Evolutionary conservation across 2,329 filamentous ascomycete species (phyloP).

Genomic region (Colletotrichum ledebouriae): DNA sequence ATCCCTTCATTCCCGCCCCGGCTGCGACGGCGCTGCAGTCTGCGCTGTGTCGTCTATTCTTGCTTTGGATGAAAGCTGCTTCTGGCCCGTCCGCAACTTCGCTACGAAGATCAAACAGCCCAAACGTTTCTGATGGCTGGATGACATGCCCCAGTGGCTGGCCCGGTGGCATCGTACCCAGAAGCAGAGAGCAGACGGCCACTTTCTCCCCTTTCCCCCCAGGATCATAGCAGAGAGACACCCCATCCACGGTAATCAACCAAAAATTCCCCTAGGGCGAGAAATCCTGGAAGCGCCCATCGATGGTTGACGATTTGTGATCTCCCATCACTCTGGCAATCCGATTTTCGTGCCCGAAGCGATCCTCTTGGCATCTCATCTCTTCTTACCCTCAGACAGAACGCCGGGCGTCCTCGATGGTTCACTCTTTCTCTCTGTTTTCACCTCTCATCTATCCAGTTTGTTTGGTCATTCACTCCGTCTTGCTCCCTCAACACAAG

Average conservation of each 20-base stretch:
- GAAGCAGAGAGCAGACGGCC: background rate
- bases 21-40: constrained; percentile 19
- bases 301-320: constrained; percentile 17
- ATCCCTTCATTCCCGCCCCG: constrained; percentile 18
- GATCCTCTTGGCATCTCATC: constrained; percentile 40
- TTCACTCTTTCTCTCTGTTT: background rate
- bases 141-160: constrained; percentile 23
- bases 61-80: constrained; percentile 34
- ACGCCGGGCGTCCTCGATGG: constrained; percentile 11
- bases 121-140: constrained; percentile 40
- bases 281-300: background rate
- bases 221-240: no score
- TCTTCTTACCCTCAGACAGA: constrained; percentile 39
- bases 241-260: no score
- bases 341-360: constrained; percentile 35
- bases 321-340: constrained; percentile 27
- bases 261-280: no score
- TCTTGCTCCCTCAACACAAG: background rate
- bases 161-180: background rate
- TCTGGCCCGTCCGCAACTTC: constrained; percentile 25
- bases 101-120: constrained; percentile 40
- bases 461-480: constrained; percentile 18
- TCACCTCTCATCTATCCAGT: background rate
- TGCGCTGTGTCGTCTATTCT: constrained; percentile 35
- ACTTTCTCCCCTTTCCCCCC: background rate